Conservation (phyloP, 1,284 basidiomycete species). For the Bjerkandera adusta region DNA sequence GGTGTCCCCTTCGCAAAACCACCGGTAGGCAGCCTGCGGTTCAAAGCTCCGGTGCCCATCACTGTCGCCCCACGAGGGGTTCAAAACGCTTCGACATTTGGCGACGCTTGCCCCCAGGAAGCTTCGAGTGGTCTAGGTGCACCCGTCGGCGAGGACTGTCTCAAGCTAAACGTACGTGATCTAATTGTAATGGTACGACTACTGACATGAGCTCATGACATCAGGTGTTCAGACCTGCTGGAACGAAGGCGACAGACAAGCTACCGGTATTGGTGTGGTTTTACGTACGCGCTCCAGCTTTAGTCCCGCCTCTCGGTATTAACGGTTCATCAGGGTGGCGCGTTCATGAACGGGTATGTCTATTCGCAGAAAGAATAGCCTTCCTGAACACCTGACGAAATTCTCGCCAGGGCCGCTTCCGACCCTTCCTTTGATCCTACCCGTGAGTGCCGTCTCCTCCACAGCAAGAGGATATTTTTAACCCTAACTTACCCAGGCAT, state of each 20-base stretch:
- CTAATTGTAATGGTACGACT: not conserved
- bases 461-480: not conserved
- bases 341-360: conserved; percentile 42
- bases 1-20: conserved; percentile 69
- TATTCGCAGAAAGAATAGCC: not conserved
- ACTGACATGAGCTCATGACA: not conserved
- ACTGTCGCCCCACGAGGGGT: conserved; percentile 29
- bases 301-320: not conserved
- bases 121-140: conserved; percentile 41
- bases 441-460: conserved; percentile 30
- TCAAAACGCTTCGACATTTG: conserved; percentile 47
- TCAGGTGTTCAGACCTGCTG: conserved; percentile 18
- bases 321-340: conserved; percentile 42
- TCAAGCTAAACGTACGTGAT: conserved; percentile 48
- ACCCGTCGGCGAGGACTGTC: conserved; percentile 51
- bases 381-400: not conserved
- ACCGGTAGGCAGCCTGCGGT: conserved; percentile 52
- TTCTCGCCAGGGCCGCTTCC: conserved; percentile 39
- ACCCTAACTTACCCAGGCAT: no score
- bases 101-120: conserved; percentile 56
- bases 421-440: conserved; percentile 41
- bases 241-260: conserved; percentile 12
- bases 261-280: conserved; percentile 22
- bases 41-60: conserved; percentile 59
- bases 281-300: conserved; percentile 13